These are phyloP conservation scores for Petunia hybrid DNA, from an alignment of 305 asterid genomes.

Conservation along the genomic window DNA sequence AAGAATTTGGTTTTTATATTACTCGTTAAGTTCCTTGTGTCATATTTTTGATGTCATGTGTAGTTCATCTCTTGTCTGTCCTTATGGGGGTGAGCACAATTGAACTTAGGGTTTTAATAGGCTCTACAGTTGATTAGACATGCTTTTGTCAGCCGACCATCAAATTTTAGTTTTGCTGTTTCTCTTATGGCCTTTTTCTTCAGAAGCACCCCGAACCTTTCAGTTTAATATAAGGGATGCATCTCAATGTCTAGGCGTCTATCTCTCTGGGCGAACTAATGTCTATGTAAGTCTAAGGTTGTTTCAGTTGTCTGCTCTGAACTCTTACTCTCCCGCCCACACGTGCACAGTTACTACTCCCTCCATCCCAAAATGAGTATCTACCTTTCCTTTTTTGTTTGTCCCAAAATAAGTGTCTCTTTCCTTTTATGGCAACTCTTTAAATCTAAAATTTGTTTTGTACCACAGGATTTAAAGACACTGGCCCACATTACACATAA, in stretches of 20 bases:
- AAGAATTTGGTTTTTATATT: background rate
- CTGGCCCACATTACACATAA: too few relatives aligned
- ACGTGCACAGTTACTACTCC: background rate
- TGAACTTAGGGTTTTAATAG: background rate
- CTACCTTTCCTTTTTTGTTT: too few relatives aligned
- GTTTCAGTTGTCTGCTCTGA: background rate
- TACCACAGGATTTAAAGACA: background rate
- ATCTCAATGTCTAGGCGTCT: background rate
- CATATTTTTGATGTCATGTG: background rate
- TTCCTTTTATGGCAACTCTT: background rate
- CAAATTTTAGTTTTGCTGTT: background rate
- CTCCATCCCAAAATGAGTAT: too few relatives aligned
- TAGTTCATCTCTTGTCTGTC: background rate
- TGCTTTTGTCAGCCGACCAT: background rate
- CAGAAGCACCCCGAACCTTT: background rate
- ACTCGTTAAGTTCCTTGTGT: background rate
- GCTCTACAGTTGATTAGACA: background rate
- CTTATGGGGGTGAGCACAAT: background rate
- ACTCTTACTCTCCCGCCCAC: background rate
- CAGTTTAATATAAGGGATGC: background rate
- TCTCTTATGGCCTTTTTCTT: background rate
- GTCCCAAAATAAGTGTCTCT: too few relatives aligned
- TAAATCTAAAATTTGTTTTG: background rate
- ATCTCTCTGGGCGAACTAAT: background rate
- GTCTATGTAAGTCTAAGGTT: background rate